These are phyloP conservation scores for Eucalyptus victrix DNA, from an alignment of 345 rosid species.

Conservation along the genomic window DNA sequence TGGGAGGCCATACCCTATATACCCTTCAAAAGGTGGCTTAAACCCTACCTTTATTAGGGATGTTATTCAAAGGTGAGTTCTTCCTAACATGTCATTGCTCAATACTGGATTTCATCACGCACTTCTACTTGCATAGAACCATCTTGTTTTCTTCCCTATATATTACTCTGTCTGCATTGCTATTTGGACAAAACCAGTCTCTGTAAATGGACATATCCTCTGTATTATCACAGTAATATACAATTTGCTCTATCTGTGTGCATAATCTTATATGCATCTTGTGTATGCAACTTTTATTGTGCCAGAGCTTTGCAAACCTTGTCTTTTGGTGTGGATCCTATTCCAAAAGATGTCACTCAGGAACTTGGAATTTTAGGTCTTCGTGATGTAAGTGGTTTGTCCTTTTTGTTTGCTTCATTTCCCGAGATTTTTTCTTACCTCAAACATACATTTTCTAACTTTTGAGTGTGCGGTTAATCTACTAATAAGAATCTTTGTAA, in stretches of 20 bases:
- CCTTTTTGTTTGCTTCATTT: neutral
- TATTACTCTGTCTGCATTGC: neutral
- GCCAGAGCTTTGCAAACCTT: conserved; percentile 53
- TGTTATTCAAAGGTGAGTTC: conserved; percentile 51
- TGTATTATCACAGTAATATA: neutral
- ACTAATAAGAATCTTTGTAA: neutral
- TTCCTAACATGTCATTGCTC: neutral
- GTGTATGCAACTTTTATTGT: neutral
- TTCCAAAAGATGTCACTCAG: conserved; percentile 55
- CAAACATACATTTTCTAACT: neutral
- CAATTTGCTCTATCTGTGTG: neutral
- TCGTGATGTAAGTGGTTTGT: conserved; percentile 43
- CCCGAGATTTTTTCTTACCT: neutral
- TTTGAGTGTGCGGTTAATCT: neutral
- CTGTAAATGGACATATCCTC: neutral
- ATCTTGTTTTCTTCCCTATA: neutral
- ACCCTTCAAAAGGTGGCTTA: conserved; percentile 89
- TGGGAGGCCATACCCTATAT: conserved; percentile 83
- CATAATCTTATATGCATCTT: neutral
- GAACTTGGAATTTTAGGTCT: conserved; percentile 69
- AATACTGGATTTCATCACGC: neutral
- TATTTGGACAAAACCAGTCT: neutral
- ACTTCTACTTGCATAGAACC: neutral
- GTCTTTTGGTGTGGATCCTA: conserved; percentile 54
- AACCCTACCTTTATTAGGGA: conserved; percentile 56